Conservation (phyloP, 2,329 filamentous ascomycete genomes). For the Colletotrichum simmondsii region DNA sequence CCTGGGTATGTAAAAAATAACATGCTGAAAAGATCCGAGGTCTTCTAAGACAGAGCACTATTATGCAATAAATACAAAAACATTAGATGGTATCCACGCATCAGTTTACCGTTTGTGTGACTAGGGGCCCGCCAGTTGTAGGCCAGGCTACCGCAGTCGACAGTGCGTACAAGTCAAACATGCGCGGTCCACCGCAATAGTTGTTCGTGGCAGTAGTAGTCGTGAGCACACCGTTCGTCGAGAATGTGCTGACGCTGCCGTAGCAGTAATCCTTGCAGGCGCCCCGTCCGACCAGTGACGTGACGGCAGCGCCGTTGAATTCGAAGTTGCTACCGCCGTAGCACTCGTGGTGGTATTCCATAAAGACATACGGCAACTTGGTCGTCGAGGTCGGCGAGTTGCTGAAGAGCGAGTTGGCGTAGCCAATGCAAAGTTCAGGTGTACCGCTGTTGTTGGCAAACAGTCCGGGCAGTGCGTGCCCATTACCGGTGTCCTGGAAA, state of each 20-base stretch:
- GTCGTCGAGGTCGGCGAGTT: slow-evolving; percentile 41
- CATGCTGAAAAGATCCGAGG: background rate
- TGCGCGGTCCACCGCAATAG: slow-evolving; percentile 45
- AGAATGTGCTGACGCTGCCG: slow-evolving; percentile 38
- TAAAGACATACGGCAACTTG: slow-evolving; percentile 40
- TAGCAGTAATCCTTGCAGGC: slow-evolving; percentile 44
- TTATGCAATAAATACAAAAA: background rate
- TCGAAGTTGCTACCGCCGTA: slow-evolving; percentile 41
- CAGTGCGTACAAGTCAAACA: slow-evolving; percentile 47
- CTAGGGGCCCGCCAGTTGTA: slow-evolving; percentile 37
- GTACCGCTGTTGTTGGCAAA: slow-evolving; percentile 46
- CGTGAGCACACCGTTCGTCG: slow-evolving; percentile 33
- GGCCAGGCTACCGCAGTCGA: slow-evolving; percentile 34
- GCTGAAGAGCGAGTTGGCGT: slow-evolving; percentile 41
- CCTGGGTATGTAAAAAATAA: slow-evolving; percentile 4
- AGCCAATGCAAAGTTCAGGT: slow-evolving; percentile 46
- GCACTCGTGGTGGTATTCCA: slow-evolving; percentile 48
- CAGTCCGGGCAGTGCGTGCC: slow-evolving; percentile 44
- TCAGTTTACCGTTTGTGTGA: slow-evolving; percentile 21
- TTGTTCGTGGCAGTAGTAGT: slow-evolving; percentile 41
- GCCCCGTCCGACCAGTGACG: slow-evolving; percentile 40
- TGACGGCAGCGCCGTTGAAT: slow-evolving; percentile 38
- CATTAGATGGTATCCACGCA: too few relatives aligned
- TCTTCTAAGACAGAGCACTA: background rate
- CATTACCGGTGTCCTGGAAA: slow-evolving; percentile 39